phyloP scores from a whole-genome alignment of 176 grass and related monocot genomes.

The Raddia distichophylla region DNA sequence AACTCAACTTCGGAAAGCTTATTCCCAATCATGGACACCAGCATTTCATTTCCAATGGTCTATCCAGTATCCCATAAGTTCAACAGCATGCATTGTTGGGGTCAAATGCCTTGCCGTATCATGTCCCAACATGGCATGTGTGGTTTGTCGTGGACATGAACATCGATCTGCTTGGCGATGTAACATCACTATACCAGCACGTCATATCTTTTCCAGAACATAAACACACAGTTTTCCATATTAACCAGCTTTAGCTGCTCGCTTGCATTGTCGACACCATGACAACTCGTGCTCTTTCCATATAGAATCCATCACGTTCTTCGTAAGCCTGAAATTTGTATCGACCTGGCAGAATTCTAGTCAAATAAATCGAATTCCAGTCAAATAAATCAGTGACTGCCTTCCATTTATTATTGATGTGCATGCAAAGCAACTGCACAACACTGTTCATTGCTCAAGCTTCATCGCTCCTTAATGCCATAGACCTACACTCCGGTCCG shows the following conservation, averaged over 20 bases:
- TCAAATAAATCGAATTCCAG: background rate
- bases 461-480: background rate
- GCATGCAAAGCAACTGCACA: background rate
- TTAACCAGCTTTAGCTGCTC: background rate
- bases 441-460: background rate
- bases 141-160: background rate
- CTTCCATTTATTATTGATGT: background rate
- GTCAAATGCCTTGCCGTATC: background rate
- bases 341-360: background rate
- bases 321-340: slow-evolving; percentile 5
- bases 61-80: no score
- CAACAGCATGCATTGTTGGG: background rate
- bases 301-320: slow-evolving; percentile 19
- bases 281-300: background rate
- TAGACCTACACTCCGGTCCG: background rate
- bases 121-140: background rate
- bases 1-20: no score
- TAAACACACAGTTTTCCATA: background rate
- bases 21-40: no score
- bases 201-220: background rate
- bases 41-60: background rate
- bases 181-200: background rate
- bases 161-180: background rate
- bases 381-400: background rate
- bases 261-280: background rate